Evolutionary conservation across 2,329 filamentous ascomycete species (phyloP).

Genomic region (Colletotrichum nymphaeae): DNA sequence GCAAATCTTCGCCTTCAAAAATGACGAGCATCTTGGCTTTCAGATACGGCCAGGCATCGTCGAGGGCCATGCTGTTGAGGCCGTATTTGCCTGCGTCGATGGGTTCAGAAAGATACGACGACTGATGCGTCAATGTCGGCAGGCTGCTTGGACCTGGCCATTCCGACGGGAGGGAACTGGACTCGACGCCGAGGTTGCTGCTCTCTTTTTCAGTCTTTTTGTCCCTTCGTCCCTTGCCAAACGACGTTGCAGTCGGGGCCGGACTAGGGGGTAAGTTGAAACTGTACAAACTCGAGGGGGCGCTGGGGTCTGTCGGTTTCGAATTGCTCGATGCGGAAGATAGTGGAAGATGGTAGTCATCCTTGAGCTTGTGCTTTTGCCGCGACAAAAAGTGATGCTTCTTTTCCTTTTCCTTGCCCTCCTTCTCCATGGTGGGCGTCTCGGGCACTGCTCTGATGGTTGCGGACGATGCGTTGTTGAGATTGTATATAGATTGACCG

Average conservation of each 20-base stretch:
- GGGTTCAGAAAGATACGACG: slow-evolving; percentile 61
- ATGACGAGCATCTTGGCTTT: slow-evolving; percentile 81
- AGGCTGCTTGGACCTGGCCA: slow-evolving; percentile 68
- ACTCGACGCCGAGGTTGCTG: slow-evolving; percentile 64
- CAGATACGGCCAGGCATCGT: slow-evolving; percentile 86
- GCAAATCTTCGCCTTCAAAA: slow-evolving; percentile 84
- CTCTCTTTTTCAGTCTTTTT: slow-evolving; percentile 79
- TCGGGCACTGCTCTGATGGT: slow-evolving; percentile 75
- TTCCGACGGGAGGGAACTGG: slow-evolving; percentile 52
- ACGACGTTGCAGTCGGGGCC: slow-evolving; percentile 71
- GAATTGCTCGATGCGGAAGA: slow-evolving; percentile 84
- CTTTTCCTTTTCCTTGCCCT: slow-evolving; percentile 77
- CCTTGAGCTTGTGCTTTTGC: slow-evolving; percentile 83
- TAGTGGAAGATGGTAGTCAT: slow-evolving; percentile 78
- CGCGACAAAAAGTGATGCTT: slow-evolving; percentile 84
- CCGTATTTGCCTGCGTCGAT: slow-evolving; percentile 68
- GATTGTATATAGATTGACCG: slow-evolving; percentile 74
- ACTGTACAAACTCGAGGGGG: slow-evolving; percentile 81
- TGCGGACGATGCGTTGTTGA: slow-evolving; percentile 81
- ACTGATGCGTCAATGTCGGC: slow-evolving; percentile 55
- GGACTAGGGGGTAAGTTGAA: slow-evolving; percentile 82
- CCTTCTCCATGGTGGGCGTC: slow-evolving; percentile 55
- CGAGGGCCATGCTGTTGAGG: slow-evolving; percentile 75
- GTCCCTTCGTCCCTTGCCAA: slow-evolving; percentile 87
- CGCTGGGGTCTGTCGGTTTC: slow-evolving; percentile 78